Percentiles rank a stretch among this genome's conserved stretches.
These are phyloP conservation scores for Anisodus acutangulus DNA, from an alignment of 257 asterid genomes.

Conservation along the genomic window DNA sequence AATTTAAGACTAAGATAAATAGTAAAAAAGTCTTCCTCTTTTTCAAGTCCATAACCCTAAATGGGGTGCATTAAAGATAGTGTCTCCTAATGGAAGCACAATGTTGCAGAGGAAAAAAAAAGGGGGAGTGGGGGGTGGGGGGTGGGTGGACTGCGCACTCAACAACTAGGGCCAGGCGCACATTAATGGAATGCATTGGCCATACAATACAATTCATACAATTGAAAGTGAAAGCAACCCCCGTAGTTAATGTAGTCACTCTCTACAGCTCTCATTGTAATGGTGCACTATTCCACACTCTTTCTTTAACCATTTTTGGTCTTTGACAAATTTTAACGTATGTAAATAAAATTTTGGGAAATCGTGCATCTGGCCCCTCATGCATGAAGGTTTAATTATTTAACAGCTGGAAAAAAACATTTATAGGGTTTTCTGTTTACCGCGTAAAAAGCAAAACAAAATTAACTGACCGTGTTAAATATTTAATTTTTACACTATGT, in stretches of 20 bases:
- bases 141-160: conserved; percentile 73
- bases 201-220: not conserved
- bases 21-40: not conserved
- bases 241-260: conserved; percentile 53
- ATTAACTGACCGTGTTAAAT: not conserved
- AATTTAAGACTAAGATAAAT: not conserved
- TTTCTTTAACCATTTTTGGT: conserved; percentile 30
- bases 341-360: conserved; percentile 37
- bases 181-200: conserved; percentile 48
- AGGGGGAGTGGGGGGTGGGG: not conserved
- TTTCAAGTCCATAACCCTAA: conserved; percentile 39
- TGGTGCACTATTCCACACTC: conserved; percentile 33
- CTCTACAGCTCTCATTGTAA: conserved; percentile 27
- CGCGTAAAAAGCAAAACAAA: not conserved
- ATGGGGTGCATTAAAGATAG: conserved; percentile 55
- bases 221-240: conserved; percentile 61
- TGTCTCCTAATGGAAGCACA: conserved; percentile 44
- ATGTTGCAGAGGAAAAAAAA: conserved; percentile 31
- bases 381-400: conserved; percentile 1
- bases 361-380: conserved; percentile 33
- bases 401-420: conserved; percentile 47
- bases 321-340: conserved; percentile 40
- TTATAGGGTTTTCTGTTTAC: conserved; percentile 37
- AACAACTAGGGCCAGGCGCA: conserved; percentile 40
- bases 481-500: too few species aligned